Conservation (phyloP, 2,329 filamentous ascomycete species). For the Chaetomiaceae sp. region DNA sequence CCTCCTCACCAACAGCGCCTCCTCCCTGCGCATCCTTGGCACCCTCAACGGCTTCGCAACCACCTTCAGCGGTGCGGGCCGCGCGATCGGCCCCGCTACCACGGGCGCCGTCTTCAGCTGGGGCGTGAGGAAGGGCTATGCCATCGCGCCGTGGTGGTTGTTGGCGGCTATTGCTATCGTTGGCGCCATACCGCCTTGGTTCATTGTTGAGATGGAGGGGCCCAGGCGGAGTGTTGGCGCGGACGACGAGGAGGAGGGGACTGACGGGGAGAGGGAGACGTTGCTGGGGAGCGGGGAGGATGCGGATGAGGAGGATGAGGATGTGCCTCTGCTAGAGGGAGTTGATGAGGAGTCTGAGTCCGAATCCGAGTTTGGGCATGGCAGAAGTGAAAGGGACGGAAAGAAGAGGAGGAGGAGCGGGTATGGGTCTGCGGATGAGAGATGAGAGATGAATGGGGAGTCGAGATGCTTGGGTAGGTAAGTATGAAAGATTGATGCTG, state of each 20-base stretch:
- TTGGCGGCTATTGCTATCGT: constrained; percentile 59
- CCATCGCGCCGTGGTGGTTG: constrained; percentile 77
- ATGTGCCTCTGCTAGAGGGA: constrained; percentile 5
- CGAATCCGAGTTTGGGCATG: neutral
- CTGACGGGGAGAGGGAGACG: constrained; percentile 1
- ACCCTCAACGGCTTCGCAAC: constrained; percentile 91
- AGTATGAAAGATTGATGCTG: too few relatives aligned
- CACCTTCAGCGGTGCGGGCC: constrained; percentile 71
- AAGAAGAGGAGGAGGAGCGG: neutral
- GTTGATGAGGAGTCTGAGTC: constrained; percentile 1
- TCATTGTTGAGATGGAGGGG: constrained; percentile 69
- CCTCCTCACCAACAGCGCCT: constrained; percentile 80
- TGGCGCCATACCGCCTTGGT: constrained; percentile 67
- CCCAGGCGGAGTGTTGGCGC: constrained; percentile 38
- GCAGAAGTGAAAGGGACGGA: neutral
- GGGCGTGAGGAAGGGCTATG: constrained; percentile 70
- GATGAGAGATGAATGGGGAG: too few relatives aligned
- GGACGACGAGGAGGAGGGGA: constrained; percentile 25
- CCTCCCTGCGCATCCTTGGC: constrained; percentile 69
- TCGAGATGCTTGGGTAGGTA: too few relatives aligned
- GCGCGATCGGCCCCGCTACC: constrained; percentile 72
- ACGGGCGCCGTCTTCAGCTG: constrained; percentile 68
- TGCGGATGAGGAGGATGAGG: constrained; percentile 1
- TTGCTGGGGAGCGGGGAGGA: constrained; percentile 19
- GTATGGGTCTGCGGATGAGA: neutral